phyloP scores from a whole-genome alignment of 2,329 filamentous ascomycete species.

The Teratosphaeria viscida region DNA sequence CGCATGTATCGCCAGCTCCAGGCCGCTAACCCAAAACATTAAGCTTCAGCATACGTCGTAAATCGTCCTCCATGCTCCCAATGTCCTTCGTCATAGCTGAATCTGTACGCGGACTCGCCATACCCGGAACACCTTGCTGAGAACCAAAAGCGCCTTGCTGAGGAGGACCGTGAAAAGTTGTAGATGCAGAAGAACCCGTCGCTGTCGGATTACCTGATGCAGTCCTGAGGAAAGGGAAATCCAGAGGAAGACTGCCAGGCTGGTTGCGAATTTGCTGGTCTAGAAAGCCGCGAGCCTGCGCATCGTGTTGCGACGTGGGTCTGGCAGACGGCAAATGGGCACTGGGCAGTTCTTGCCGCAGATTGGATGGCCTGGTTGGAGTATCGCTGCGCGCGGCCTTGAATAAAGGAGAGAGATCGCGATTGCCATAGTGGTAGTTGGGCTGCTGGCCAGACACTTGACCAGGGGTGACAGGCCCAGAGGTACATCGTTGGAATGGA shows the following conservation, averaged over 20 bases:
- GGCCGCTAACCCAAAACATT: slow-evolving; percentile 14
- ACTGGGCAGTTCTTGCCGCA: slow-evolving; percentile 31
- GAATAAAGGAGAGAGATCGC: slow-evolving; percentile 40
- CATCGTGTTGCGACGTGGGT: slow-evolving; percentile 10
- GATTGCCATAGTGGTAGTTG: slow-evolving; percentile 32
- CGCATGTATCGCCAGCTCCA: neutral
- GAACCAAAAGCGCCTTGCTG: neutral
- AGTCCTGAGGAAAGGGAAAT: slow-evolving; percentile 1
- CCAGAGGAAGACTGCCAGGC: neutral
- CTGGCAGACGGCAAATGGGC: slow-evolving; percentile 5
- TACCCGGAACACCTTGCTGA: neutral
- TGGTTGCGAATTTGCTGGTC: slow-evolving; percentile 22
- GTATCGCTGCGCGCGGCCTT: slow-evolving; percentile 36
- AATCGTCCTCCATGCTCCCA: slow-evolving; percentile 29
- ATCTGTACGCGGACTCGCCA: neutral
- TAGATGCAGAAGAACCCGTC: neutral
- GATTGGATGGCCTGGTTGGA: slow-evolving; percentile 31
- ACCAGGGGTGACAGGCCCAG: slow-evolving; percentile 17
- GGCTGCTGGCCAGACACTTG: slow-evolving; percentile 14
- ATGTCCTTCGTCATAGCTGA: slow-evolving; percentile 16
- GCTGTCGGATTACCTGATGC: slow-evolving; percentile 1
- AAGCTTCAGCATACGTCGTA: slow-evolving; percentile 29
- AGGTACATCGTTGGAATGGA: slow-evolving; percentile 26
- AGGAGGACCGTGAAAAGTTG: slow-evolving; percentile 1
- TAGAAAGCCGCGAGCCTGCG: slow-evolving; percentile 21